phyloP scores from a whole-genome alignment of 768 basidiomycete species.

The Phlebiopsis flavidoalba region DNA sequence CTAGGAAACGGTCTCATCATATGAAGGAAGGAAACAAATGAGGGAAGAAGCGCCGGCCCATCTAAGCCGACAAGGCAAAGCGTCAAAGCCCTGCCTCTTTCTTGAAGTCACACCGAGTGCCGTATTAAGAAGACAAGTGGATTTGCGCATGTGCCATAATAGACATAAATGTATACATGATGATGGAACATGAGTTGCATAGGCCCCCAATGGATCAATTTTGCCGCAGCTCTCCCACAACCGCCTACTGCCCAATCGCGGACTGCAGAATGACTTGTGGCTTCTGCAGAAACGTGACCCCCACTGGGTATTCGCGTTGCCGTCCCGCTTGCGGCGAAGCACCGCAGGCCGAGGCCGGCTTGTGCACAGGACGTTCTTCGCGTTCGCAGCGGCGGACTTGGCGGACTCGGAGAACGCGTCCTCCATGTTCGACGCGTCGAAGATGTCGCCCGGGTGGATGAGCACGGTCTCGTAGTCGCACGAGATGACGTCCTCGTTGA shows the following conservation, averaged over 20 bases:
- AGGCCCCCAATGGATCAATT: background rate
- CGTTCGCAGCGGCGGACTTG: background rate
- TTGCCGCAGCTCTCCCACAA: background rate
- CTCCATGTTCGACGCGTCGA: constrained; percentile 9
- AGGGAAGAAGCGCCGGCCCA: too few species aligned
- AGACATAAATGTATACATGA: background rate
- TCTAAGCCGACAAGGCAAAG: too few species aligned
- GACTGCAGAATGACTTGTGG: constrained; percentile 11
- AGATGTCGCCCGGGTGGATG: constrained; percentile 12
- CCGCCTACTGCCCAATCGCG: background rate
- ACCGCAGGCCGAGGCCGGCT: constrained; percentile 8
- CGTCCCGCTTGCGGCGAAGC: constrained; percentile 5
- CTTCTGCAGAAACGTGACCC: constrained; percentile 9
- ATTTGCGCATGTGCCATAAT: background rate
- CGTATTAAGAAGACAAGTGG: background rate
- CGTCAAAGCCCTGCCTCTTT: too few species aligned
- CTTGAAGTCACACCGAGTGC: too few species aligned
- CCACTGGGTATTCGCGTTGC: constrained; percentile 10
- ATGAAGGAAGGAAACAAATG: too few species aligned
- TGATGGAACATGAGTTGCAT: background rate
- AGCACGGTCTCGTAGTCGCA: constrained; percentile 14
- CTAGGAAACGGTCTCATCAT: too few species aligned
- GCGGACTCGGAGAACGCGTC: constrained; percentile 4
- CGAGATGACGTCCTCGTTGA: constrained; percentile 14
- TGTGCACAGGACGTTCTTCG: constrained; percentile 12